A percentile compares a stretch with the other conserved stretches of the same genome.
phyloP scores from a whole-genome alignment of 192 early-diverging fungal genomes.

The Cladochytrium replicatum region DNA sequence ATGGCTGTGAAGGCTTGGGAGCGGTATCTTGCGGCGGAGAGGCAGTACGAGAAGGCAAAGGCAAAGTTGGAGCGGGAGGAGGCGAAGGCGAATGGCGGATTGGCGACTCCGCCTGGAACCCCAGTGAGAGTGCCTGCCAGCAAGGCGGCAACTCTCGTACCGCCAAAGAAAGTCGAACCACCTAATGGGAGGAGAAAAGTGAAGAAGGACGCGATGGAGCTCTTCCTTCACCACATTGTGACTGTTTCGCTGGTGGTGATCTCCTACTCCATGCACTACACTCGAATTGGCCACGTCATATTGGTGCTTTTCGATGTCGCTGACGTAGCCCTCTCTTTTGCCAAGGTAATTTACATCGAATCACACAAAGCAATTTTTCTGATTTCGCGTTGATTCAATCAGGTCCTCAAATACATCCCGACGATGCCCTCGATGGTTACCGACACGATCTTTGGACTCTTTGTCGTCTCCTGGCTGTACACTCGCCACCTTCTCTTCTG shows the following conservation, averaged over 20 bases:
- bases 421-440: conserved; percentile 44
- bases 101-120: no score
- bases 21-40: no score
- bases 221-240: conserved; percentile 58
- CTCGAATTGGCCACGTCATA: conserved; percentile 69
- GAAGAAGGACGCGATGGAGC: conserved; percentile 6
- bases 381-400: background rate
- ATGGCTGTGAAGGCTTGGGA: no score
- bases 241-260: conserved; percentile 55
- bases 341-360: conserved; percentile 45
- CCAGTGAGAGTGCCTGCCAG: no score
- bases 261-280: conserved; percentile 59
- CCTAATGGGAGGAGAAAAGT: conserved; percentile 14
- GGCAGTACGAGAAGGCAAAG: conserved; percentile 5
- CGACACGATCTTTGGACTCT: conserved; percentile 62
- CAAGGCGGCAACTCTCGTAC: conserved; percentile 27
- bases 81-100: conserved; percentile 4
- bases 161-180: background rate
- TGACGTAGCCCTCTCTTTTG: conserved; percentile 63
- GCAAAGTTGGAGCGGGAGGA: background rate
- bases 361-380: background rate
- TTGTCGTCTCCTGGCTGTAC: conserved; percentile 63
- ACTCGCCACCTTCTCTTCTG: conserved; percentile 49
- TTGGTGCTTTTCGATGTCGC: conserved; percentile 68
- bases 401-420: conserved; percentile 61